Percentiles rank a stretch among this genome's conserved stretches.
phyloP scores from a whole-genome alignment of 2,329 filamentous ascomycete species.

The Cladophialophora carrionii region DNA sequence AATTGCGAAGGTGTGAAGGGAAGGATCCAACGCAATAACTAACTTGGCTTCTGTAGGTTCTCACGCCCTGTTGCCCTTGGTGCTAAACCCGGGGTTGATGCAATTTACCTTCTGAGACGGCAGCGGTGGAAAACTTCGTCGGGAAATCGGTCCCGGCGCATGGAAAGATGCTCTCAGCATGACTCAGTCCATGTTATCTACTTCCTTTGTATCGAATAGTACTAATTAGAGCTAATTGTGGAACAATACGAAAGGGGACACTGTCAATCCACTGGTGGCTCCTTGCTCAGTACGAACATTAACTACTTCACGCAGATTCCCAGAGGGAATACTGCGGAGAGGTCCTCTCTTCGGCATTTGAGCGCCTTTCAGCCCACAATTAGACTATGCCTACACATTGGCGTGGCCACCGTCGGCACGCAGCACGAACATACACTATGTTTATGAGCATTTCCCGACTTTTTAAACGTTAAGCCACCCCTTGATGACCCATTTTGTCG shows the following conservation, averaged over 20 bases:
- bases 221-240: not conserved
- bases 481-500: slow-evolving; percentile 20
- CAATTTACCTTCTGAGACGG: slow-evolving; percentile 32
- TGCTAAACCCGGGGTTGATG: slow-evolving; percentile 42
- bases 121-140: not conserved
- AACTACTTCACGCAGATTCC: not conserved
- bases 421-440: not conserved
- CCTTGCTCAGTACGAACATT: not conserved
- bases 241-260: not conserved
- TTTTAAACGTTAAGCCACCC: slow-evolving; percentile 18
- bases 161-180: not conserved
- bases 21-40: not conserved
- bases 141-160: not conserved
- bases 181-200: not conserved
- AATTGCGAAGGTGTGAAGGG: not conserved
- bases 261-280: not conserved
- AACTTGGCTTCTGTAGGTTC: slow-evolving; percentile 40
- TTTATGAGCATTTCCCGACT: not conserved
- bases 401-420: not conserved
- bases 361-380: not conserved
- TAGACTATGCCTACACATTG: not conserved
- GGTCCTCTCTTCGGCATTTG: not conserved
- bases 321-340: not conserved
- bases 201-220: not conserved
- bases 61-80: slow-evolving; percentile 40